phyloP scores from a whole-genome alignment of 768 basidiomycete species.

The Kwoniella mangroviensis region DNA sequence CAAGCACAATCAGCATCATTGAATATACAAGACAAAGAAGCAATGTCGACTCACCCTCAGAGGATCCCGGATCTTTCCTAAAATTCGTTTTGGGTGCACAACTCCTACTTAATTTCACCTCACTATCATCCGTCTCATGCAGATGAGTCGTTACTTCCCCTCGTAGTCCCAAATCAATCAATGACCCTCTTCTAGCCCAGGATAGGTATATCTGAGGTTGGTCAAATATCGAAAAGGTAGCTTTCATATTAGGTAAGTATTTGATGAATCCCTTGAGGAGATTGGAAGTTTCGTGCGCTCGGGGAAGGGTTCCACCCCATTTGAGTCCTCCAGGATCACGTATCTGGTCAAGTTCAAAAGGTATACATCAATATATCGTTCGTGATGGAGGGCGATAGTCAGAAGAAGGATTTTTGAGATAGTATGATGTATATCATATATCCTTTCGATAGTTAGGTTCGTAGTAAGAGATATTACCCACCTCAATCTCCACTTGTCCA shows the following conservation, averaged over 20 bases:
- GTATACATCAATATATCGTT: neutral
- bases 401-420: too few relatives aligned
- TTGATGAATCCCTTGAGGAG: slow-evolving; percentile 44
- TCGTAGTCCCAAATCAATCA: slow-evolving; percentile 51
- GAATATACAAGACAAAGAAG: neutral
- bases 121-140: slow-evolving; percentile 51
- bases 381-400: neutral
- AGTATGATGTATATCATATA: too few relatives aligned
- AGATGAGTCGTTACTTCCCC: slow-evolving; percentile 52
- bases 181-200: slow-evolving; percentile 49
- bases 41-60: slow-evolving; percentile 36
- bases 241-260: slow-evolving; percentile 50
- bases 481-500: slow-evolving; percentile 50
- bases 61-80: slow-evolving; percentile 33
- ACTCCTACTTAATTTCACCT: slow-evolving; percentile 48
- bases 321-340: slow-evolving; percentile 48
- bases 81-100: slow-evolving; percentile 53
- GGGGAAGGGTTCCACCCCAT: slow-evolving; percentile 53
- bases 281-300: slow-evolving; percentile 49
- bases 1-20: neutral
- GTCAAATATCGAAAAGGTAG: slow-evolving; percentile 56
- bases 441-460: too few relatives aligned
- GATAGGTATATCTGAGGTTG: slow-evolving; percentile 57
- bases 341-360: slow-evolving; percentile 31
- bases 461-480: slow-evolving; percentile 13